Percentiles rank a stretch among this genome's conserved stretches.
Conservation (phyloP, 345 rosid genomes). For the Rhodomyrtus tomentosa region DNA sequence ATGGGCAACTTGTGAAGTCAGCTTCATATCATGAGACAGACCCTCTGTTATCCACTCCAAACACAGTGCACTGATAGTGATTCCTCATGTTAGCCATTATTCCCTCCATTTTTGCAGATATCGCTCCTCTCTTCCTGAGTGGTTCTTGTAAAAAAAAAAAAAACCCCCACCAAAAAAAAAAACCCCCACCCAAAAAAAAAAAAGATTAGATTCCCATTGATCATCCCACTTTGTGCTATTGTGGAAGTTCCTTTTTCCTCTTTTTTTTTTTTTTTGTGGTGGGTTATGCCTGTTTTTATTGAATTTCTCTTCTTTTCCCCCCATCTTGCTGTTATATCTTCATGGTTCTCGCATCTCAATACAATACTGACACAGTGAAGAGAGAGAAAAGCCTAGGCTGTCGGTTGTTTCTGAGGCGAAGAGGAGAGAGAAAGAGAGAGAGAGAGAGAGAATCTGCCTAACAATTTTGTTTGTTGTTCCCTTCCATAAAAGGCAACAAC, state of each 20-base stretch:
- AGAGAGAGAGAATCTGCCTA: conserved; percentile 7
- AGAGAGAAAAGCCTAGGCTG: conserved; percentile 7
- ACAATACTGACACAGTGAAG: background rate
- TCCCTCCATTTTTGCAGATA: background rate
- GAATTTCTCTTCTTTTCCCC: background rate
- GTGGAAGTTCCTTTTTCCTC: background rate
- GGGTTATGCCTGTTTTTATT: background rate
- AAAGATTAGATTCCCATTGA: background rate
- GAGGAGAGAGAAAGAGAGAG: conserved; percentile 2
- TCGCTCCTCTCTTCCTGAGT: background rate
- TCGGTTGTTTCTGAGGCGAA: conserved; percentile 28
- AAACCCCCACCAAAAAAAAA: too few relatives aligned
- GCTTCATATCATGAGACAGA: conserved; percentile 17
- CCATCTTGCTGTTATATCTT: background rate
- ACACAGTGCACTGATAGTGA: background rate
- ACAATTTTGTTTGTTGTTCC: conserved; percentile 18
- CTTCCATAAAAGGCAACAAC: conserved; percentile 27
- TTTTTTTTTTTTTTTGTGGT: background rate
- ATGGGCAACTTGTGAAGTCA: background rate
- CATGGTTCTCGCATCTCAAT: background rate
- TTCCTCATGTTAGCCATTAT: background rate
- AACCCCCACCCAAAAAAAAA: background rate
- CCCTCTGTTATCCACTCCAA: conserved; percentile 25
- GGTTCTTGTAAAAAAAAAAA: background rate
- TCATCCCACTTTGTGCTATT: conserved; percentile 9